Conservation (phyloP, 1,284 basidiomycete genomes). For the Ceratobasidium sp. region DNA sequence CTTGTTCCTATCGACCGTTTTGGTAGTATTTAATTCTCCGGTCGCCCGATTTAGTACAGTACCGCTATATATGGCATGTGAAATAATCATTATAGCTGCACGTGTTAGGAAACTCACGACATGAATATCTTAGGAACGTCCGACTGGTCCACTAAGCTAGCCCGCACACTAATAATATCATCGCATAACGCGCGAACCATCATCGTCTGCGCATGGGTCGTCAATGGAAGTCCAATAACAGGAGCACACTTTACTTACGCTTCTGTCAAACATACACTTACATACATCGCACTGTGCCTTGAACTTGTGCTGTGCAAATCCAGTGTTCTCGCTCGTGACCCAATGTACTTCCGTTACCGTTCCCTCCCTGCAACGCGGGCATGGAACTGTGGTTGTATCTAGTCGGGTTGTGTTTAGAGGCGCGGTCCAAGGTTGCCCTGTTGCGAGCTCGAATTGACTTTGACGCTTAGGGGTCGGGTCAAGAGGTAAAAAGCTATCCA, state of each 20-base stretch:
- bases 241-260: neutral
- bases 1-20: neutral
- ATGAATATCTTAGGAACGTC: neutral
- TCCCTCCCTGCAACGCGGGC: constrained; percentile 42
- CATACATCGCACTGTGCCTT: constrained; percentile 41
- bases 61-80: too few species aligned
- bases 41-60: neutral
- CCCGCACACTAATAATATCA: constrained; percentile 26
- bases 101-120: constrained; percentile 23
- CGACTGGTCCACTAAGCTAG: constrained; percentile 12
- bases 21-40: neutral
- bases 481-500: constrained; percentile 44
- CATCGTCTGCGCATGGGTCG: neutral
- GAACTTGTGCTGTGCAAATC: constrained; percentile 45
- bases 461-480: constrained; percentile 44
- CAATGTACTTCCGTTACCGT: constrained; percentile 39
- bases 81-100: too few species aligned
- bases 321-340: constrained; percentile 41
- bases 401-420: constrained; percentile 19
- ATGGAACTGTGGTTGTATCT: constrained; percentile 29
- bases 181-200: constrained; percentile 37
- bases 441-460: constrained; percentile 43
- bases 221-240: neutral
- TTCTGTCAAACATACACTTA: constrained; percentile 26
- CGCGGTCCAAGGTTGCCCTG: constrained; percentile 42